A percentile compares a stretch with the other conserved stretches of the same genome.
These are phyloP conservation scores for Hyaloscypha variabilis DNA, from an alignment of 495 filamentous ascomycete genomes.

Conservation along the genomic window DNA sequence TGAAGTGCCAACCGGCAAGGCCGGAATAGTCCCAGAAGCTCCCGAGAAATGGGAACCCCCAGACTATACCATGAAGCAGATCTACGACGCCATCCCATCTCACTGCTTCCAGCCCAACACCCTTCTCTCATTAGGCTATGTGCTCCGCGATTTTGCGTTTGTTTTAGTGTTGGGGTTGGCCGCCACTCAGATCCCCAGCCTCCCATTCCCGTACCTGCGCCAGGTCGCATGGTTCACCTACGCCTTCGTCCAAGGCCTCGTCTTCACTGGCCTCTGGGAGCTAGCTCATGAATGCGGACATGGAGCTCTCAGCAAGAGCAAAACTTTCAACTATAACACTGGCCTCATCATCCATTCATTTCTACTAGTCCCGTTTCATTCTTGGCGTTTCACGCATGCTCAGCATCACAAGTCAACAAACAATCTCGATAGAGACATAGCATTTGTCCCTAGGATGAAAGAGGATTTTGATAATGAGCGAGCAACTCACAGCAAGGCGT, in stretches of 20 bases:
- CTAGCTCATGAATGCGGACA: constrained; percentile 75
- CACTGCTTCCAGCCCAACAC: constrained; percentile 67
- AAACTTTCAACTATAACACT: constrained; percentile 61
- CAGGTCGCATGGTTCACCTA: constrained; percentile 56
- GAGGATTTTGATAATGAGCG: constrained; percentile 31
- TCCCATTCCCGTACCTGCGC: constrained; percentile 45
- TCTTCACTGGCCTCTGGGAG: constrained; percentile 70
- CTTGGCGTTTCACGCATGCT: constrained; percentile 74
- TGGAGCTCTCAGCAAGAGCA: constrained; percentile 62
- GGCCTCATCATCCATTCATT: constrained; percentile 67
- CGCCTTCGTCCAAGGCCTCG: constrained; percentile 62
- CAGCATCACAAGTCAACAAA: constrained; percentile 68
- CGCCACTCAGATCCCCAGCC: constrained; percentile 50
- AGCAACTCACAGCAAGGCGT: constrained; percentile 34
- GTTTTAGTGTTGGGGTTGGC: constrained; percentile 50
- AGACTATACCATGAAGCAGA: constrained; percentile 63
- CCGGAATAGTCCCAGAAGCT: background rate
- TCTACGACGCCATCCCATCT: constrained; percentile 65
- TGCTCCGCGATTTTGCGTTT: constrained; percentile 57
- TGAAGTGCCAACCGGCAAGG: constrained; percentile 3
- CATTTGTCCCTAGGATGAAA: constrained; percentile 56
- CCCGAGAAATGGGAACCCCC: constrained; percentile 51
- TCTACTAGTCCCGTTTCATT: constrained; percentile 71
- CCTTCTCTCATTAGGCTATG: constrained; percentile 55
- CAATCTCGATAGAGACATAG: constrained; percentile 59